These are phyloP conservation scores for Saururus chinensis DNA, from an alignment of 164 flowering plant species.

Conservation along the genomic window DNA sequence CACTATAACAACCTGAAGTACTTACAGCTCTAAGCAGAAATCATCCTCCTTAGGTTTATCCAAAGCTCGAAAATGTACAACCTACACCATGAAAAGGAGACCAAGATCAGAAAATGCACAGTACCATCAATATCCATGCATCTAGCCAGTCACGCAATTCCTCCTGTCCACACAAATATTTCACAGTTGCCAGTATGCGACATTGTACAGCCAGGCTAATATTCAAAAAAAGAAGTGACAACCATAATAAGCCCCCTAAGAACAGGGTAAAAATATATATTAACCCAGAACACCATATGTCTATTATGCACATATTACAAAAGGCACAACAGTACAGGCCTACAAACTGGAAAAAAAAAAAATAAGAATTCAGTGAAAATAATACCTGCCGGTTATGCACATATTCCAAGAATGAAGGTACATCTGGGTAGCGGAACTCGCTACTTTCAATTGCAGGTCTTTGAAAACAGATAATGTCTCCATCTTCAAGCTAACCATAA, in stretches of 20 bases:
- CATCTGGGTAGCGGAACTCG: slow-evolving; percentile 61
- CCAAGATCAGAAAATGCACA: not conserved
- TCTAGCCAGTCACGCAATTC: not conserved
- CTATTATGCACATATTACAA: no score
- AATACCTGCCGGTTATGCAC: slow-evolving; percentile 94
- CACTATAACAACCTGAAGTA: slow-evolving; percentile 1
- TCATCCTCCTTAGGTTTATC: slow-evolving; percentile 95
- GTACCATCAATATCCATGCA: not conserved
- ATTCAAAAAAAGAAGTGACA: no score
- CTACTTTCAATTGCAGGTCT: slow-evolving; percentile 35
- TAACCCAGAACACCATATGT: no score
- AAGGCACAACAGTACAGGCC: not conserved
- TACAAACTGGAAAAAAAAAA: not conserved
- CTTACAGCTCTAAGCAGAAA: slow-evolving; percentile 84
- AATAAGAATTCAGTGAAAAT: not conserved
- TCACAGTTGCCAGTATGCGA: no score
- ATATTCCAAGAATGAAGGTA: slow-evolving; percentile 83
- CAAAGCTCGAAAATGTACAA: slow-evolving; percentile 82
- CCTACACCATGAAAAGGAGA: slow-evolving; percentile 21
- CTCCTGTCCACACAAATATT: no score
- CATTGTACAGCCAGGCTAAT: no score
- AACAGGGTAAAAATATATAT: no score
- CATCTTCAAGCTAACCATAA: slow-evolving; percentile 70
- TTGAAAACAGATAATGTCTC: slow-evolving; percentile 91
- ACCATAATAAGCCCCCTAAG: no score